Evolutionary conservation across 495 filamentous ascomycete species (phyloP), one percentile per base, ranked within the genome.

Genomic region (Penicillium silybi): DNA sequence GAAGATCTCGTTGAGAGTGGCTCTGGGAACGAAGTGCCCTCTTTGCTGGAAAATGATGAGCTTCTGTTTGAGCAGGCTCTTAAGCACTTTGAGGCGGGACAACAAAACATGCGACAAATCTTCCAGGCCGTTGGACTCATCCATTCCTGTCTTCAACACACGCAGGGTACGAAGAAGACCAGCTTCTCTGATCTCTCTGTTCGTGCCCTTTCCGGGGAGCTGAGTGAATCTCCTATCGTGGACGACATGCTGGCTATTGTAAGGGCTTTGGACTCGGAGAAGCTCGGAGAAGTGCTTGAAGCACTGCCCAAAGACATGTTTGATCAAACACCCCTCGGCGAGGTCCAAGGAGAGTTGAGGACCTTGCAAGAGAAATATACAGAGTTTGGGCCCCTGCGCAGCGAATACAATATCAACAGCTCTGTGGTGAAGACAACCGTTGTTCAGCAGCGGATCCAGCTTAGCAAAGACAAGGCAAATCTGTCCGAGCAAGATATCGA

Each of bases 381-480:
- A 29, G 62, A 70, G 17, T 66, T 72, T 48, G 68, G 69, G 35
- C 68, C 78, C 17, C 75, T 92, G n/a, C 80, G 83, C 41, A 95
- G 87, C 66, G 85, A 85, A 60, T 86, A 95, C 59, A 83, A 85
- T 39, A 75, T 85, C 16, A 81, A 85, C 29, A 85, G 82, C 69
- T 81, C 85, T 38, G 79, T 85, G 22, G 70, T 95, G 6, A 83
- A 88, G 50, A 89, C 90, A 2, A 95, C 92, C 0, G 85, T 96
- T 16, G 82, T 96, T 19, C 87, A 89, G 42, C 89, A 96, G 59
- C 90, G 87, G 55, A 87, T 97, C 7, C 85, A 88, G 59, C 75
- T 98, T 40, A 93, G 85, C 67, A 88, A 86, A 56, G 85, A 90
- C 57, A 88, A 86, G 53, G 81, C 88, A 1, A 76, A 80, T 19